Evolutionary conservation across 179 eudicot genomes (phyloP), one percentile per base, ranked within the genome.

Genomic region (Beta macrorhiza): DNA sequence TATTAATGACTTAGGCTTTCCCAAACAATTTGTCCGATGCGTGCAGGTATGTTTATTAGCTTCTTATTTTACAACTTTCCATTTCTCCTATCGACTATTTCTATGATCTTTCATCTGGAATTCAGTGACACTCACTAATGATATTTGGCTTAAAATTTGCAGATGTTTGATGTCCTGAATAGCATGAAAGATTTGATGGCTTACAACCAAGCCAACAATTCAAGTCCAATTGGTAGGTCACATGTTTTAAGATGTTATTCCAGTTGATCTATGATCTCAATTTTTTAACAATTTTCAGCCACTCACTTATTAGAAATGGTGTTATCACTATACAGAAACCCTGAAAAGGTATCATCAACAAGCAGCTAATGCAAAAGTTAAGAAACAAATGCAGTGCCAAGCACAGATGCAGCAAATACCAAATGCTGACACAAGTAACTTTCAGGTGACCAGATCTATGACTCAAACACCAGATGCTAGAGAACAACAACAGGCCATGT

Each of bases 141-240:
- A 49, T 49, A 16, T 63, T 76, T 19, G 5, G n/a, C 68, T 14
- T 25, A 47, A 47, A 29, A 44, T 67, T 20, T 56, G 25, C 92
- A 92, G 94, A 78, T 86, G 69, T 74, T 85, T 76, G 91, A 87
- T 63, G 87, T 85, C 65, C 58, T 88, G 37, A 49, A 81, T 80
- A 74, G 75, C 82, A 92, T 92, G 97, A 88, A 84, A 81, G 91
- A 85, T 76, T 78, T 92, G 86, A 88, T 92, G 82, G 29, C 71
- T 61, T 82, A 76, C 67, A 85, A 92, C 83, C 74, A 8, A 11
- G 74, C 65, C 58, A 84, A 72, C 75, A 84, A 86, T 9, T 44
- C 82, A 37, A 85, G 93, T 76, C 91, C 97, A 58, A 85, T 87
- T 59, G 97, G 97, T 92, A 90, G 77, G 13, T 59, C 22, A 1